These are phyloP conservation scores for Diaporthe australafricana DNA, from an alignment of 2,329 filamentous ascomycete species.

Conservation along the genomic window DNA sequence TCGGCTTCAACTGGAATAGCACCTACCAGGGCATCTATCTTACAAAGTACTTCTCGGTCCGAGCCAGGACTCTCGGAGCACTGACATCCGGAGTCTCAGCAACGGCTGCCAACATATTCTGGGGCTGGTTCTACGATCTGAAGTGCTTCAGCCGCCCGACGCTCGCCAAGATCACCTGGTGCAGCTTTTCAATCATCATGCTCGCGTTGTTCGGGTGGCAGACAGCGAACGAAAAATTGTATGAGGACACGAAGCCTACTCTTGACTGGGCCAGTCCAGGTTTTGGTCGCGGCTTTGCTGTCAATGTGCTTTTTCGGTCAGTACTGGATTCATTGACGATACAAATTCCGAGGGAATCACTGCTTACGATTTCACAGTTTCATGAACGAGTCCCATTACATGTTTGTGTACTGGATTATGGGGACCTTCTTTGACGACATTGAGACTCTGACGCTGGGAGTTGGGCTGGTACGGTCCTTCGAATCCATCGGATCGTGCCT, in stretches of 20 bases:
- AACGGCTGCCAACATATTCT: constrained; percentile 57
- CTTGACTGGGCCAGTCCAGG: constrained; percentile 58
- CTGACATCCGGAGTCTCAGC: constrained; percentile 59
- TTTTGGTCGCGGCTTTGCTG: constrained; percentile 59
- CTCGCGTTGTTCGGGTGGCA: constrained; percentile 59
- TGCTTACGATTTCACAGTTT: constrained; percentile 45
- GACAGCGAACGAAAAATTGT: constrained; percentile 59
- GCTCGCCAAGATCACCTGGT: constrained; percentile 57
- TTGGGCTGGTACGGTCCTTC: constrained; percentile 60
- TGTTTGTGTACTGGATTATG: constrained; percentile 64
- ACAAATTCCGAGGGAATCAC: too few species aligned
- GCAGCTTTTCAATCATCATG: constrained; percentile 54
- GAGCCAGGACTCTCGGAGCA: constrained; percentile 57
- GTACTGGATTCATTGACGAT: not conserved
- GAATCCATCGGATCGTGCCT: constrained; percentile 60
- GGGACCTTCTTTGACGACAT: constrained; percentile 63
- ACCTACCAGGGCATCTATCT: constrained; percentile 65
- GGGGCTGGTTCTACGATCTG: constrained; percentile 62
- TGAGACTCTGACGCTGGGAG: constrained; percentile 61
- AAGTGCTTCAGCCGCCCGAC: constrained; percentile 53
- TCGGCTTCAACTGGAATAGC: constrained; percentile 62
- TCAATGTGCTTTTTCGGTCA: constrained; percentile 59
- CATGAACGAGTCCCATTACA: constrained; percentile 63
- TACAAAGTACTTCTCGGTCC: constrained; percentile 63
- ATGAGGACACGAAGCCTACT: constrained; percentile 52